Evolutionary conservation across 306 rosid species (phyloP).

Genomic region (Elaeagnus macrophylla): DNA sequence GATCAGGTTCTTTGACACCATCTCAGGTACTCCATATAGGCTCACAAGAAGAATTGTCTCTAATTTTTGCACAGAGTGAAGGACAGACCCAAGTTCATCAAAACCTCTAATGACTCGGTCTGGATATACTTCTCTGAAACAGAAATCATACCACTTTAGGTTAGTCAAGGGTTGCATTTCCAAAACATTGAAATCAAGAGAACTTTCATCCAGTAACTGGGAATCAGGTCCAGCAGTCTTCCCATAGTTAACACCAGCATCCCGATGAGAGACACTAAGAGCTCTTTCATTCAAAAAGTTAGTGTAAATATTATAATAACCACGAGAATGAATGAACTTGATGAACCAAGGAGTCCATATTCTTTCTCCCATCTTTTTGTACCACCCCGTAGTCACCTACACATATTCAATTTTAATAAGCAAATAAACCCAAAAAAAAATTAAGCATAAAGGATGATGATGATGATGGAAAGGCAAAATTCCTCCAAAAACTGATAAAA

Average conservation of each 20-base stretch:
- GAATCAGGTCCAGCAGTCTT: conserved; percentile 97
- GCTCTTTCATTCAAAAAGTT: conserved; percentile 74
- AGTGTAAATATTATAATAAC: conserved; percentile 76
- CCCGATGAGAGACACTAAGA: conserved; percentile 86
- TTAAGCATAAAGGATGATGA: background rate
- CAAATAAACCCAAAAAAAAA: conserved; percentile 2
- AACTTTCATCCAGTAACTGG: conserved; percentile 49
- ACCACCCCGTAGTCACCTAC: conserved; percentile 94
- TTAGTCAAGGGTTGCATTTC: conserved; percentile 58
- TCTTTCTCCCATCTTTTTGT: conserved; percentile 81
- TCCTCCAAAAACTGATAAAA: conserved; percentile 3
- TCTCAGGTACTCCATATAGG: conserved; percentile 43
- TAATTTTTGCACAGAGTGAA: conserved; percentile 36
- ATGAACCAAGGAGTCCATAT: conserved; percentile 99
- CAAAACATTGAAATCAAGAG: conserved; percentile 49
- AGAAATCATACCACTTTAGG: conserved; percentile 86
- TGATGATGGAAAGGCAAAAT: background rate
- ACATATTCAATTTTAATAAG: conserved; percentile 18
- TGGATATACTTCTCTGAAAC: conserved; percentile 75
- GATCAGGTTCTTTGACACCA: conserved; percentile 47
- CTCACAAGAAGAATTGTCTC: conserved; percentile 42
- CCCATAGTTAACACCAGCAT: conserved; percentile 90
- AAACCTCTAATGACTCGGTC: conserved; percentile 37
- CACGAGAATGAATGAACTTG: conserved; percentile 70
- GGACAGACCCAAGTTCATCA: conserved; percentile 55